phyloP scores from a whole-genome alignment of 495 filamentous ascomycete genomes.

The Aspergillus baeticus region DNA sequence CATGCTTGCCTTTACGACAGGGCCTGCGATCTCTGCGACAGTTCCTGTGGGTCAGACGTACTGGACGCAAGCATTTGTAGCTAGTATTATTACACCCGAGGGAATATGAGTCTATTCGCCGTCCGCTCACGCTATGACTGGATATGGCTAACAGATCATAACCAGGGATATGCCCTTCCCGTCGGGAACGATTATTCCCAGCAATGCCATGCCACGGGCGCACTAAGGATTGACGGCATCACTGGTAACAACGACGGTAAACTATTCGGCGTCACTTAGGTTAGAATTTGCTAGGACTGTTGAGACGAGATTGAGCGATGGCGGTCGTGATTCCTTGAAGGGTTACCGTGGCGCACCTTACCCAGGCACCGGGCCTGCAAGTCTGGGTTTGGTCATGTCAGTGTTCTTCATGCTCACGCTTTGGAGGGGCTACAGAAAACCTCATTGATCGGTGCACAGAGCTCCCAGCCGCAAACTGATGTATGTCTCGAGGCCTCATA shows the following conservation, averaged over 20 bases:
- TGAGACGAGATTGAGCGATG: constrained; percentile 47
- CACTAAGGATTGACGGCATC: constrained; percentile 64
- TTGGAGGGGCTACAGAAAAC: constrained; percentile 9
- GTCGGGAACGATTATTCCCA: constrained; percentile 57
- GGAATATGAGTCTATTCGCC: no score
- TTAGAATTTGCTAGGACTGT: constrained; percentile 63
- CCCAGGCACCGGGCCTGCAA: constrained; percentile 48
- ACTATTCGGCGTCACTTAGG: constrained; percentile 60
- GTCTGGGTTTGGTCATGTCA: constrained; percentile 12
- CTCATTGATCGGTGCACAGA: not conserved
- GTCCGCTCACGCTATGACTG: not conserved
- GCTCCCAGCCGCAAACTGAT: no score
- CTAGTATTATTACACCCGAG: constrained; percentile 53
- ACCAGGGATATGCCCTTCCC: constrained; percentile 57
- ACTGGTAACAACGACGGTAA: constrained; percentile 58
- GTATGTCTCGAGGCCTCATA: no score
- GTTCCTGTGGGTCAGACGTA: constrained; percentile 51
- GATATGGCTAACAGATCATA: not conserved
- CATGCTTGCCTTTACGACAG: constrained; percentile 46
- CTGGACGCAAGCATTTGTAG: constrained; percentile 61
- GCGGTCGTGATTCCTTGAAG: constrained; percentile 40
- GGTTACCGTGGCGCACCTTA: constrained; percentile 60
- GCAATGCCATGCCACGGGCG: constrained; percentile 52
- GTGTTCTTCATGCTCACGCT: constrained; percentile 17
- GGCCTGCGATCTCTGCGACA: constrained; percentile 45